Conservation (phyloP, 179 eudicot genomes). For the Carnegiea gigantea region DNA sequence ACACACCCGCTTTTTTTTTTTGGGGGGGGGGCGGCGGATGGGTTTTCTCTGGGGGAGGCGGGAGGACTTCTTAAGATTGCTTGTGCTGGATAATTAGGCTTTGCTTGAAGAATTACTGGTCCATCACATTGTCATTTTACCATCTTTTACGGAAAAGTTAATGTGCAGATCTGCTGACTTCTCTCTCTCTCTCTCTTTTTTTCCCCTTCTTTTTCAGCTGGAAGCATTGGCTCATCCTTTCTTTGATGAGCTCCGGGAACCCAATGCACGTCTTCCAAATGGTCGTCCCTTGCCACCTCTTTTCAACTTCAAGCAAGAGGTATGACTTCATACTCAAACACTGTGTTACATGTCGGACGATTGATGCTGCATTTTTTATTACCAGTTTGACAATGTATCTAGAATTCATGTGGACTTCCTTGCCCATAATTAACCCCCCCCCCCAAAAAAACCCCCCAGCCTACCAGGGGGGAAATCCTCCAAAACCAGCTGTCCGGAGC, state of each 20-base stretch:
- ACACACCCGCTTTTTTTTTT: too few relatives aligned
- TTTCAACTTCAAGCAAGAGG: constrained; percentile 48
- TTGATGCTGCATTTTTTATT: neutral
- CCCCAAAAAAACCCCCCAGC: too few relatives aligned
- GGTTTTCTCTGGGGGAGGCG: neutral
- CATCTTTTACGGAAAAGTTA: neutral
- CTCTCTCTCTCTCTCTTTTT: neutral
- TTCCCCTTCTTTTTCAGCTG: constrained; percentile 23
- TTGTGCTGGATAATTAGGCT: neutral
- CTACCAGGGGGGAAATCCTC: too few relatives aligned
- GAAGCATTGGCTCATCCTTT: constrained; percentile 52
- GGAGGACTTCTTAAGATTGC: neutral
- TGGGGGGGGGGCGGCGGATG: too few relatives aligned
- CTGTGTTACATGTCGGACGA: neutral
- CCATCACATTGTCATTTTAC: neutral
- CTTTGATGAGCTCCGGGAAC: constrained; percentile 48
- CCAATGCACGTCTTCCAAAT: constrained; percentile 49
- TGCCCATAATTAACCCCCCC: neutral
- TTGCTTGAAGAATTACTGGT: too few relatives aligned
- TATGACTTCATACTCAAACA: constrained; percentile 27
- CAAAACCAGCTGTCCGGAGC: too few relatives aligned
- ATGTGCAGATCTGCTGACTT: neutral
- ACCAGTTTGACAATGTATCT: neutral
- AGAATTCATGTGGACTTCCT: neutral
- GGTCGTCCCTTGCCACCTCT: constrained; percentile 51